Conservation (phyloP, 2,329 filamentous ascomycete genomes). For the Neofusicoccum cordaticola region DNA sequence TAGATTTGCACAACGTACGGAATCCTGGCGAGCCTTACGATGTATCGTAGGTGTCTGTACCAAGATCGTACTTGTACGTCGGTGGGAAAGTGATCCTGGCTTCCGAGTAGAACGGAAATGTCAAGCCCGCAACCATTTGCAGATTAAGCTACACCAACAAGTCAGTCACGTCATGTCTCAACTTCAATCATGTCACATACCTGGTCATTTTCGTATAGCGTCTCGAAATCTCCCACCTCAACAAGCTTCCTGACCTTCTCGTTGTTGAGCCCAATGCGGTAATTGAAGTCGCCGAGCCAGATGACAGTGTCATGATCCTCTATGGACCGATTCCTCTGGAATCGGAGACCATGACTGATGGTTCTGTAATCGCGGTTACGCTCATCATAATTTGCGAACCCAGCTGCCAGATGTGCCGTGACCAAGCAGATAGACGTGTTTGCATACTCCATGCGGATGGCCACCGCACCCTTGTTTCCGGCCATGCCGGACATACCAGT, state of each 20-base stretch:
- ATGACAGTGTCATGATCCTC: conserved; percentile 84
- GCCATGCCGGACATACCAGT: conserved; percentile 94
- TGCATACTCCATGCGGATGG: conserved; percentile 91
- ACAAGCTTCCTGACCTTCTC: conserved; percentile 76
- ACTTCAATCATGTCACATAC: conserved; percentile 40
- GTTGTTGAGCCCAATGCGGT: conserved; percentile 81
- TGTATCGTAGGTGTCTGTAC: conserved; percentile 84
- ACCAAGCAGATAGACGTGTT: conserved; percentile 93
- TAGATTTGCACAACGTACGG: conserved; percentile 39
- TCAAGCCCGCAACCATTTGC: conserved; percentile 89
- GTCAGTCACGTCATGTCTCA: conserved; percentile 2
- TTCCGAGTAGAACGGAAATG: conserved; percentile 91
- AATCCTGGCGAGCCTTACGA: conserved; percentile 52
- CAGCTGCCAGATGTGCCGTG: conserved; percentile 92
- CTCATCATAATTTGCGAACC: conserved; percentile 95
- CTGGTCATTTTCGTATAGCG: conserved; percentile 88
- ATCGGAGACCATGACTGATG: conserved; percentile 81
- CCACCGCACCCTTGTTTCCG: conserved; percentile 96
- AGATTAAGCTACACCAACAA: conserved; percentile 66
- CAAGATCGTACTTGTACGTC: conserved; percentile 94
- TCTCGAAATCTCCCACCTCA: conserved; percentile 68
- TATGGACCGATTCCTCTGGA: conserved; percentile 86
- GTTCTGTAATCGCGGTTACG: conserved; percentile 89
- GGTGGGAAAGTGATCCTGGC: conserved; percentile 83
- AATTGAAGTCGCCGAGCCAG: conserved; percentile 98